Base-by-base conservation (phyloP, 768 basidiomycete species). In the Ephemerocybe angulata region DNA sequence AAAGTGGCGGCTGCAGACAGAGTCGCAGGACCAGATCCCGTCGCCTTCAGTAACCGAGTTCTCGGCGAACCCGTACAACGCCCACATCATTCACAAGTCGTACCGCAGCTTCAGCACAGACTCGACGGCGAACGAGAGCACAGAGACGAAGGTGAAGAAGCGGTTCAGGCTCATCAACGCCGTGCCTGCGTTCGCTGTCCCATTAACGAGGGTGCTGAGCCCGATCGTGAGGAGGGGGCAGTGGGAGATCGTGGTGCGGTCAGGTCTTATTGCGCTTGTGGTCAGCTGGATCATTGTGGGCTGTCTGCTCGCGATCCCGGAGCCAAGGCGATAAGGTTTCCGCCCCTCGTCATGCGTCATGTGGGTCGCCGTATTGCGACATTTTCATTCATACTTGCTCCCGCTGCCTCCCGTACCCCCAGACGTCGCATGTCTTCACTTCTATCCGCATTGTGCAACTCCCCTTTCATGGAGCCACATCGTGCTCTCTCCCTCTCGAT, bases 241-340 rank as follows among this genome's bases (percentile, higher is more conserved):
- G 61, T 92, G 90, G 90, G 88, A 91, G 68, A 86, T 92, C 27
- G 87, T 91, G 28, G 72, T 87, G 25, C 74, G 87, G 33, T 85
- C 85, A 2, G 75, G 73, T 41, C 27, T 72, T 0, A 60, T 83
- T 10, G 82, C 81, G 0, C 69, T 81, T 22, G 25, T 85, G 13
- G 52, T 78, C 40, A 70, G 70, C 49, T 78, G 75, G 72, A 44
- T 70, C 8, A 50, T 79, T 12, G 59, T 80, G 6, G 79, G 74
- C 1, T 56, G 59, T 37, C 58, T 81, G 43, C 57, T 83, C 56
- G 78, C 77, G 3, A 58, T 78, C 29, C 78, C 77, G 21, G 67
- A 66, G 13, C 48, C n/a, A 17, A 19, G 51, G 50, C 51, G 51
- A 42, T 56, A 52, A 41, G 37, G 35, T 41, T 38, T 25, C 37